A percentile compares a stretch with the other conserved stretches of the same genome.
phyloP scores from a whole-genome alignment of 257 asterid species.

The Voacanga thouarsii region DNA sequence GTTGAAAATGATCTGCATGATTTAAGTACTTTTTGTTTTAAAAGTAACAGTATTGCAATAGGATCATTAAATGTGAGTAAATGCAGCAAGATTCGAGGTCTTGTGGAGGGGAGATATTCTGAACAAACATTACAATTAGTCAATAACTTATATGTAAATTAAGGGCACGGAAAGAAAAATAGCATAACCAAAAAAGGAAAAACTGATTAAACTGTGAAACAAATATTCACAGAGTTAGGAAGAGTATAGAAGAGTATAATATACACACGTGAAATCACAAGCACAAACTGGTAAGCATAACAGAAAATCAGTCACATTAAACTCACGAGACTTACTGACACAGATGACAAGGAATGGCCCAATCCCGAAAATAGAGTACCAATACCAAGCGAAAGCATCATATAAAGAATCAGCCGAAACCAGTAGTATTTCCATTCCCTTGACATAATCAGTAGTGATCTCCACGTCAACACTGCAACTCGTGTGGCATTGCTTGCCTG shows the following conservation, averaged over 20 bases:
- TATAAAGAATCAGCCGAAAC: constrained; percentile 84
- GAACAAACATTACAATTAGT: not conserved
- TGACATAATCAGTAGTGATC: constrained; percentile 95
- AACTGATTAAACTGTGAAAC: not conserved
- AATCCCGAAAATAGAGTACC: constrained; percentile 85
- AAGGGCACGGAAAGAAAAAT: not conserved
- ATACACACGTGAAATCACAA: not conserved
- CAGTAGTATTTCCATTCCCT: constrained; percentile 99
- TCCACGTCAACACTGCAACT: constrained; percentile 86
- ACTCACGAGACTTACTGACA: constrained; percentile 60
- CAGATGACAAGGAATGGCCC: constrained; percentile 97
- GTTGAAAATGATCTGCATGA: not conserved
- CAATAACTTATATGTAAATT: not conserved
- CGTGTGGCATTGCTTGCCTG: constrained; percentile 55
- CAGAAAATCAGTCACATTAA: not conserved
- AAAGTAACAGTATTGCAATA: not conserved
- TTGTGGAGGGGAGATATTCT: not conserved
- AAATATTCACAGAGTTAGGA: not conserved
- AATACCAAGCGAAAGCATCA: constrained; percentile 72
- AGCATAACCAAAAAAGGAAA: not conserved
- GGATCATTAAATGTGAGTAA: not conserved
- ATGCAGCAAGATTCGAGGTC: not conserved
- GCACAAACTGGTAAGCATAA: not conserved
- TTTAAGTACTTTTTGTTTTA: not conserved
- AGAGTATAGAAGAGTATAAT: not conserved